Base-by-base conservation (phyloP, 352 stramenopile genomes). In the Pythium oligandrum region DNA sequence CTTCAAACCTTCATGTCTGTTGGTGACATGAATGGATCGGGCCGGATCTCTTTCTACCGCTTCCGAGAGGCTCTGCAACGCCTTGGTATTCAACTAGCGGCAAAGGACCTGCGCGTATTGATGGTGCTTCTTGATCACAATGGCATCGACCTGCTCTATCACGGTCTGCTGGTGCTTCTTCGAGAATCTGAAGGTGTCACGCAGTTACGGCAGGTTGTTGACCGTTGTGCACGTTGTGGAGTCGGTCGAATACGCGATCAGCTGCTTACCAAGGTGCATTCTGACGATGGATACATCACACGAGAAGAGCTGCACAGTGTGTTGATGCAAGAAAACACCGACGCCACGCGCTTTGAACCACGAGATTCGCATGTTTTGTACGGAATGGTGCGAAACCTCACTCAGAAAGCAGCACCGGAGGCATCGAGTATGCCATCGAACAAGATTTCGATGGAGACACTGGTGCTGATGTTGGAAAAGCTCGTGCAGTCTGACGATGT, bases 41-140 rank as follows among this genome's bases (percentile, higher is more conserved):
- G 78, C 0, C 4, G 31, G 0, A 73, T 83, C 35, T 71, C 75
- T 3, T 63, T 83, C 39, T 69, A 63, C 37, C 64, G 67, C 33
- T 85, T 86, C 46, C 68, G 58, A 5, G 71, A 85, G 17, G 49
- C 51, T 2, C 39, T 88, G 6, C 35, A 56, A 30, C 65, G 71
- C 34, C 52, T 82, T 40, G 65, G 61, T 2, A 50, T 78, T 8
- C 66, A 70, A 7, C 47, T 86, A 1, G 39, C 59, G 3, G 1
- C 59, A 1, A 82, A 74, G 34, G 71, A 85, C 32, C 35, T 78
- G 6, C 73, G 72, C 31, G 49, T 84, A 2, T 44, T 85, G 7
- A 63, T 75, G n/a, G 54, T 77, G 34, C 63, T 86, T 48, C 72
- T 85, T 6, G 75, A 85, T 44, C 50, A 42, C 26, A 81, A 73